phyloP scores from a whole-genome alignment of 495 filamentous ascomycete genomes.

The Penicillium subrubescens region DNA sequence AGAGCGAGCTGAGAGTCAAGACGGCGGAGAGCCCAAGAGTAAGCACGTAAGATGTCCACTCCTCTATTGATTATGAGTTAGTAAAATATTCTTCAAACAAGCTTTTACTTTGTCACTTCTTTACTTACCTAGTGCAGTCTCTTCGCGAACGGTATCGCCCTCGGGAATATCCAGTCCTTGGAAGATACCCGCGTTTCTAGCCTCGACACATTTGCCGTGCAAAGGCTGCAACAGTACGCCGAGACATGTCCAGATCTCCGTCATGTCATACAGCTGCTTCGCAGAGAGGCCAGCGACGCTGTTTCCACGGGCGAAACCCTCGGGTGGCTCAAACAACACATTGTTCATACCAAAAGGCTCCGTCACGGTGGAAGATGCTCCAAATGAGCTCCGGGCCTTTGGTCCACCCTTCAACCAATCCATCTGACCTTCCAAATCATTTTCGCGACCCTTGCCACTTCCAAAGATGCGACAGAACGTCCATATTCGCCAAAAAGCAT shows the following conservation, averaged over 20 bases:
- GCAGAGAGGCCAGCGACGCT: constrained; percentile 50
- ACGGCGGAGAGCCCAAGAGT: constrained; percentile 61
- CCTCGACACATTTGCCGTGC: constrained; percentile 57
- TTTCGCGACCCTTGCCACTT: constrained; percentile 58
- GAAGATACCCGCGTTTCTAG: constrained; percentile 59
- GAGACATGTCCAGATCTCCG: constrained; percentile 67
- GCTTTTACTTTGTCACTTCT: neutral
- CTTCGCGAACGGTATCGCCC: constrained; percentile 56
- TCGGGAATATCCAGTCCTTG: constrained; percentile 46
- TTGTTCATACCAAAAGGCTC: constrained; percentile 55
- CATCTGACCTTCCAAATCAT: constrained; percentile 63
- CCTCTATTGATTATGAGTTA: constrained; percentile 51
- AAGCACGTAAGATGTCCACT: constrained; percentile 64
- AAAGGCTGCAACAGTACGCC: constrained; percentile 58
- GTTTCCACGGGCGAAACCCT: constrained; percentile 63
- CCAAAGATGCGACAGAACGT: constrained; percentile 71
- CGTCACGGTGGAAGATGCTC: constrained; percentile 38
- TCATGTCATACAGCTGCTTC: constrained; percentile 65
- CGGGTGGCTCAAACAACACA: constrained; percentile 57
- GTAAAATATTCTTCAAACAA: neutral
- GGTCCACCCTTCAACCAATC: constrained; percentile 65
- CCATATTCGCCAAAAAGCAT: constrained; percentile 71
- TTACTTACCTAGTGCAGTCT: constrained; percentile 54
- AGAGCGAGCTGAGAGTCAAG: constrained; percentile 53
- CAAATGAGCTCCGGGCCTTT: constrained; percentile 42